A percentile compares a stretch with the other conserved stretches of the same genome.
phyloP scores from a whole-genome alignment of 805 yeast genomes.

The Maudiozyma turicensis region DNA sequence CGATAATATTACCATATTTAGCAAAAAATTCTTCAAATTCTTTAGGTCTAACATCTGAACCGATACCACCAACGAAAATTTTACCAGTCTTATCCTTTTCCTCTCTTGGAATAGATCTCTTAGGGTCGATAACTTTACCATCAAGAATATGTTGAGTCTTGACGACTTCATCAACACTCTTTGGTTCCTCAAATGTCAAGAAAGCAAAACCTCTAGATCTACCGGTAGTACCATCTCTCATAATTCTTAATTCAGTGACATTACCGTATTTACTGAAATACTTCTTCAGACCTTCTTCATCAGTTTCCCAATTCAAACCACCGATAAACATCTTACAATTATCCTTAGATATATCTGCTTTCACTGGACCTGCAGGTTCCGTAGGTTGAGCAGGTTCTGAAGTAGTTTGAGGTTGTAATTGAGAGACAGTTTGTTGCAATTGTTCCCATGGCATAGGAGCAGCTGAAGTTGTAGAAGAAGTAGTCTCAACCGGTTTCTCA shows the following conservation, averaged over 20 bases:
- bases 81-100: constrained; percentile 96
- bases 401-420: constrained; percentile 18
- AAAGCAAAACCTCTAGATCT: constrained; percentile 94
- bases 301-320: constrained; percentile 96
- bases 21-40: constrained; percentile 83
- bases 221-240: constrained; percentile 83
- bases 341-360: constrained; percentile 53
- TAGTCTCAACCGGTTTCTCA: constrained; percentile 6
- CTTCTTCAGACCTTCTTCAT: constrained; percentile 73
- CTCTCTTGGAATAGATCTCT: constrained; percentile 93
- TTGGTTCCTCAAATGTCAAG: constrained; percentile 71
- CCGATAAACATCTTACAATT: constrained; percentile 93
- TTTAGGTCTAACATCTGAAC: constrained; percentile 84
- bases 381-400: constrained; percentile 4
- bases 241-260: constrained; percentile 78
- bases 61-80: constrained; percentile 94
- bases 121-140: constrained; percentile 95
- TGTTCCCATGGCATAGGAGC: constrained; percentile 25
- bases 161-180: constrained; percentile 78
- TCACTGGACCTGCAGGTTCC: constrained; percentile 23
- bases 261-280: constrained; percentile 87
- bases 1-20: constrained; percentile 84
- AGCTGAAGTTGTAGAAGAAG: constrained; percentile 3
- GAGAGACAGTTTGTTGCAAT: constrained; percentile 29
- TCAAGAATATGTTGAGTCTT: constrained; percentile 82